Base-by-base conservation (phyloP, 2,329 filamentous ascomycete species). In the Cladophialophora immunda region DNA sequence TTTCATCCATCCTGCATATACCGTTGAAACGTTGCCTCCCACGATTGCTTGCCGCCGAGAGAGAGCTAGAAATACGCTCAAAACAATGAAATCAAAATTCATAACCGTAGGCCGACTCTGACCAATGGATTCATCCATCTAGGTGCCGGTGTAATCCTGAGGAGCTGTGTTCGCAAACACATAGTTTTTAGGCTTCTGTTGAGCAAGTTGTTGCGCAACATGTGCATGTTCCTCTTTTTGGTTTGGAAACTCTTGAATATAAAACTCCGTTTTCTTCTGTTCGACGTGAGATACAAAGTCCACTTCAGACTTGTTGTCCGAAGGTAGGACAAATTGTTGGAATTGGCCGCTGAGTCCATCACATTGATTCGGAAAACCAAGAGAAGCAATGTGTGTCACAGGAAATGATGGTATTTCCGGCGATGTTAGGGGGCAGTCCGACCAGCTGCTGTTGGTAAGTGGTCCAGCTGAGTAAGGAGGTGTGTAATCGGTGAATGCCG, bases 191-290 rank as follows among this genome's bases (percentile, higher is more conserved):
- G 78, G 77, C 71, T 77, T 78, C 64, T 81, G 78, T 25, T 76
- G 76, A 30, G 76, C 71, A 58, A 82, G 72, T 64, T 81, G 79
- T 63, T 82, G 78, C n/a, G 80, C 76, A 53, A 77, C 75, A 65
- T 77, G 78, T 25, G 77, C 77, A 68, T 81, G 78, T n/a, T 77
- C 76, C 68, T 80, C 75, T 62, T 79, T 77, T 66, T 83, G 80
- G 65, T 81, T 76, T 13, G 79, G 77, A 66, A 80, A 82, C 66
- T 82, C 80, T 58, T 80, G 78, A 58, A 82, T 81, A 64, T 77
- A 75, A 67, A 82, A 82, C 68, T 81, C 78, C 0, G 76, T 76
- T 41, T 72, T 73, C 72, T 78, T 78, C 50, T 76, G 68, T 15
- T 79, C 77, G 6, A 71, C 71, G 41, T 65, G 64, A 63, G 62